phyloP scores from a whole-genome alignment of 108 stramenopile genomes.

The Skeletonema tropicum region DNA sequence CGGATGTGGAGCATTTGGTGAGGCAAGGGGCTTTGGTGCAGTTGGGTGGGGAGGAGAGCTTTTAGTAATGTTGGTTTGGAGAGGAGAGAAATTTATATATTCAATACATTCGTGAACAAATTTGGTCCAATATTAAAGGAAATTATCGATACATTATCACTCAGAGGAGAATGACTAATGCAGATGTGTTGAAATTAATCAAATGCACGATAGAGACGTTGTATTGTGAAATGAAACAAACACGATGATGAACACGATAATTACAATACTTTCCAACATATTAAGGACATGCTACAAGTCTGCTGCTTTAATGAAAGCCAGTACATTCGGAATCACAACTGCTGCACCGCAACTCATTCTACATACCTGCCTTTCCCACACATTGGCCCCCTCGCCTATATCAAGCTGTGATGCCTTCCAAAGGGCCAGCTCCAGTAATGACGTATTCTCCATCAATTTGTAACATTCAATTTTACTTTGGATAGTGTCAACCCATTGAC shows the following conservation, averaged over 20 bases:
- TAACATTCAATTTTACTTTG: not conserved
- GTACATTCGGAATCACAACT: not conserved
- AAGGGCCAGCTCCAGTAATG: not conserved
- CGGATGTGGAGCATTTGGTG: constrained; percentile 89
- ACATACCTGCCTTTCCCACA: not conserved
- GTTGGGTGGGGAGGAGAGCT: constrained; percentile 75
- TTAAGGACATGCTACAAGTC: not conserved
- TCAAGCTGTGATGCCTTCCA: not conserved
- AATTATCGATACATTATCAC: not conserved
- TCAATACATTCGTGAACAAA: not conserved
- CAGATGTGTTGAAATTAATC: no score
- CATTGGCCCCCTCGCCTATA: not conserved
- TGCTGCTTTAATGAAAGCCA: not conserved
- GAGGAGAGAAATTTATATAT: not conserved
- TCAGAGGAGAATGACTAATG: no score
- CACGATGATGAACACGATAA: no score
- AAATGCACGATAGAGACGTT: no score
- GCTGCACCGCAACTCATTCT: not conserved
- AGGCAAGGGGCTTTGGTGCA: constrained; percentile 84
- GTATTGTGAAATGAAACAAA: no score
- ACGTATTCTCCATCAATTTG: not conserved
- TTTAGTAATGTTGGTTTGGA: constrained; percentile 7
- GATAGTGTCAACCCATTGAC: not conserved
- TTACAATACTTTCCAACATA: not conserved
- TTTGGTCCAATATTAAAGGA: not conserved